Evolutionary conservation across 1,284 basidiomycete genomes (phyloP).

Genomic region (Somion occarium): DNA sequence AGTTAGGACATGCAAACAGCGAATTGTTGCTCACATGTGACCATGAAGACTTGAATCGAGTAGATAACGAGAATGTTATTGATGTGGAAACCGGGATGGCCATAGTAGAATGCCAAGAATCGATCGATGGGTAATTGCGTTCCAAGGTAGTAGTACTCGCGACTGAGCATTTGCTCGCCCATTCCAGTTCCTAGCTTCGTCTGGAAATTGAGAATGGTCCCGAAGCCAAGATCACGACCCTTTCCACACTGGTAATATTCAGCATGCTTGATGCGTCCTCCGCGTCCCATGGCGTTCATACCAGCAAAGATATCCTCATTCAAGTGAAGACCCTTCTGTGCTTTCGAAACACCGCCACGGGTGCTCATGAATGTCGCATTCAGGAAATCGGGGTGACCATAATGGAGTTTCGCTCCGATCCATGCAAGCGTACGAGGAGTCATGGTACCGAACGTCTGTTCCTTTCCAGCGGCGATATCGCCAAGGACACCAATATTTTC

Average conservation of each 20-base stretch:
- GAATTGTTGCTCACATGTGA: slow-evolving; percentile 58
- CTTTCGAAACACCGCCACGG: slow-evolving; percentile 98
- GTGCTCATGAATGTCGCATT: slow-evolving; percentile 99
- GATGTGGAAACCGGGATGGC: slow-evolving; percentile 99
- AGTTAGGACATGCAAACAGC: slow-evolving; percentile 13
- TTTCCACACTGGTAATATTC: slow-evolving; percentile 99
- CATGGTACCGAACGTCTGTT: slow-evolving; percentile 99
- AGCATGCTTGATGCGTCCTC: slow-evolving; percentile 98
- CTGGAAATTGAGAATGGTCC: slow-evolving; percentile 99
- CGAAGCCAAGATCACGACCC: slow-evolving; percentile 98
- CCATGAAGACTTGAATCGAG: slow-evolving; percentile 94
- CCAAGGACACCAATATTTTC: slow-evolving; percentile 99
- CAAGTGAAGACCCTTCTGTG: slow-evolving; percentile 96
- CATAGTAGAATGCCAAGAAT: slow-evolving; percentile 99
- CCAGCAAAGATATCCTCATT: slow-evolving; percentile 99
- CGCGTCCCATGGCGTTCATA: slow-evolving; percentile 98
- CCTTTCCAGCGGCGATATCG: slow-evolving; percentile 99
- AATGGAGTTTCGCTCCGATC: slow-evolving; percentile 98
- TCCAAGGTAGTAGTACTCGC: slow-evolving; percentile 99
- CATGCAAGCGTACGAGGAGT: slow-evolving; percentile 94
- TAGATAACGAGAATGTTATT: slow-evolving; percentile 99
- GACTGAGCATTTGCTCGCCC: slow-evolving; percentile 99
- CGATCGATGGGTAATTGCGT: slow-evolving; percentile 98
- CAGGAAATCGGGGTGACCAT: slow-evolving; percentile 98
- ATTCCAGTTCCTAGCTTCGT: slow-evolving; percentile 99